These are phyloP conservation scores for Phaeotremella fagi DNA, from an alignment of 768 basidiomycete species.

Conservation along the genomic window DNA sequence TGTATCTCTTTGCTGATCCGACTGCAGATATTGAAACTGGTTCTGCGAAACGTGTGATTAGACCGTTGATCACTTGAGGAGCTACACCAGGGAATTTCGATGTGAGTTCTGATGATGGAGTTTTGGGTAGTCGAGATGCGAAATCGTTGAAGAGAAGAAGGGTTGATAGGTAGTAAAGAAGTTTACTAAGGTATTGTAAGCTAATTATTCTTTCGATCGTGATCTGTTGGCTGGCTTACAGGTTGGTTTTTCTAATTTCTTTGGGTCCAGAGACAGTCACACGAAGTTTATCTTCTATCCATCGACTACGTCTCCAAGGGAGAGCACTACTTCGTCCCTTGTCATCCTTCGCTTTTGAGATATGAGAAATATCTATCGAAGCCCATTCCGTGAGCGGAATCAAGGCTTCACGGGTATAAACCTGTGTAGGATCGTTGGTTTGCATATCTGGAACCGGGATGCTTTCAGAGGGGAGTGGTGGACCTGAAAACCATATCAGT, in stretches of 20 bases:
- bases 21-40: constrained; percentile 50
- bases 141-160: constrained; percentile 56
- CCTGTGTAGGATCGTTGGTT: constrained; percentile 66
- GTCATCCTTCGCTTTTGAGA: constrained; percentile 56
- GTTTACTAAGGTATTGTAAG: constrained; percentile 55
- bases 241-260: constrained; percentile 48
- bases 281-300: constrained; percentile 58
- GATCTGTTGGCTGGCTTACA: constrained; percentile 54
- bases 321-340: constrained; percentile 58
- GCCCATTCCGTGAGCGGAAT: constrained; percentile 79
- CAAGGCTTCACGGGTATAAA: constrained; percentile 58
- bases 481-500: constrained; percentile 3
- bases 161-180: constrained; percentile 72
- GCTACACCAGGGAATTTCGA: constrained; percentile 57
- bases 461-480: constrained; percentile 54
- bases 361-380: constrained; percentile 57
- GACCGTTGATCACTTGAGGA: constrained; percentile 62
- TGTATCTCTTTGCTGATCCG: constrained; percentile 59
- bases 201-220: background rate
- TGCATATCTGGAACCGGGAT: constrained; percentile 69
- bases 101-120: constrained; percentile 14
- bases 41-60: constrained; percentile 78
- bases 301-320: constrained; percentile 60
- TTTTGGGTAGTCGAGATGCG: constrained; percentile 11
- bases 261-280: constrained; percentile 19